Conservation (phyloP, 495 filamentous ascomycete genomes). For the Aspergillus affinis region DNA sequence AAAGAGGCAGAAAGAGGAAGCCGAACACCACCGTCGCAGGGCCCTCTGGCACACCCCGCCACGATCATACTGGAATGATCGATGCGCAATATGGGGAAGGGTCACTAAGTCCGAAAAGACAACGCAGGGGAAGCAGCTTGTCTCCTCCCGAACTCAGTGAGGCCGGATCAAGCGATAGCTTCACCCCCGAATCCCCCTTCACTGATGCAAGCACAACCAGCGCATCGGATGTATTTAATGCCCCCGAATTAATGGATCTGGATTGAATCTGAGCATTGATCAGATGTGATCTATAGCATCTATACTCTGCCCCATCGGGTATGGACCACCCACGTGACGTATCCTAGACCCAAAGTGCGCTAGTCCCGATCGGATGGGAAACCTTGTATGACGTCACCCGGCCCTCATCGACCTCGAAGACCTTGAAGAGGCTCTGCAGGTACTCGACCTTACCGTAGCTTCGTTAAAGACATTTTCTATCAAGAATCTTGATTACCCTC, state of each 20-base stretch:
- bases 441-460: background rate
- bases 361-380: background rate
- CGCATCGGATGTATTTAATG: slow-evolving; percentile 11
- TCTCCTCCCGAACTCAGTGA: slow-evolving; percentile 17
- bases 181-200: slow-evolving; percentile 5
- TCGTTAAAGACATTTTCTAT: slow-evolving; percentile 5
- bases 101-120: slow-evolving; percentile 29
- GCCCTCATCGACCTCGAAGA: slow-evolving; percentile 15
- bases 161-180: slow-evolving; percentile 20
- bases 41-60: background rate
- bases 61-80: background rate
- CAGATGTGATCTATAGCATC: background rate
- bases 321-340: background rate
- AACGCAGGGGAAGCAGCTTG: slow-evolving; percentile 23
- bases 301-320: background rate
- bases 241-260: slow-evolving; percentile 32
- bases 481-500: background rate
- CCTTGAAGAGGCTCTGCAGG: background rate
- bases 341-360: background rate
- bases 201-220: slow-evolving; percentile 16
- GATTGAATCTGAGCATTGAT: slow-evolving; percentile 19
- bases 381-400: slow-evolving; percentile 25
- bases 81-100: slow-evolving; percentile 15
- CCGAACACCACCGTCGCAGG: slow-evolving; percentile 10
- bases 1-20: slow-evolving; percentile 43